Evolutionary conservation across 805 yeast genomes (phyloP), one percentile per base, ranked within the genome.

Genomic region (Starmerella vitae): DNA sequence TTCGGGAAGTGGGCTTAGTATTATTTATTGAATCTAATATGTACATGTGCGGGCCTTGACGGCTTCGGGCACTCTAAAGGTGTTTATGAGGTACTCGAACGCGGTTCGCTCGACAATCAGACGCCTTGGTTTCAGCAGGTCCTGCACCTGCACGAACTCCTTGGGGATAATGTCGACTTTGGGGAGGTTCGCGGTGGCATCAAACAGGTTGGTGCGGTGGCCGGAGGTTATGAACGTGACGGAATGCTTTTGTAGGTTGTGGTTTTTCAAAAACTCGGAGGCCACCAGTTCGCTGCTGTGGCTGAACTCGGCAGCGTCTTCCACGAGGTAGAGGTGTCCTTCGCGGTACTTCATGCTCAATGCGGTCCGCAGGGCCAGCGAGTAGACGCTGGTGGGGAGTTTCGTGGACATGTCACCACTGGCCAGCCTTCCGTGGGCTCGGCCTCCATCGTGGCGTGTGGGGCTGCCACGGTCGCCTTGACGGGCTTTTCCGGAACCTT

Each of bases 381-480:
- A 65, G 60, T 88, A 91, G 10, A 79, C 68, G 56, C 82, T 76
- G 26, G 57, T 56, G 18, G 93, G 93, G 50, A 91, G 67, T 9
- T 69, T 73, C 2, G 95, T 78, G 21, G 85, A 70, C 70, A 78
- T 76, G 58, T 88, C 94, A 54, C 80, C 84, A 35, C 94, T 94
- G 3, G 95, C 95, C 39, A 71, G 73, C 57, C 91, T 77, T 13
- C 91, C 95, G 53, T 78, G 73, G 0, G 97, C 96, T 51, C 78
- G 69, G 38, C 88, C 85, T 58, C 94, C 95, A 54, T 80, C 83
- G 54, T 74, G 76, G 64, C 94, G 76, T 33, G 77, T 79, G 36
- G 98, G 98, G 19, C 94, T 83, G 54, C 86, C 88, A 43, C 81
- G 85, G 62, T 86, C 96, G 65, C 99, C 99, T 39, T 74, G 78